Base-by-base conservation (phyloP, 2,329 filamentous ascomycete genomes). In the Didymella pinodella region DNA sequence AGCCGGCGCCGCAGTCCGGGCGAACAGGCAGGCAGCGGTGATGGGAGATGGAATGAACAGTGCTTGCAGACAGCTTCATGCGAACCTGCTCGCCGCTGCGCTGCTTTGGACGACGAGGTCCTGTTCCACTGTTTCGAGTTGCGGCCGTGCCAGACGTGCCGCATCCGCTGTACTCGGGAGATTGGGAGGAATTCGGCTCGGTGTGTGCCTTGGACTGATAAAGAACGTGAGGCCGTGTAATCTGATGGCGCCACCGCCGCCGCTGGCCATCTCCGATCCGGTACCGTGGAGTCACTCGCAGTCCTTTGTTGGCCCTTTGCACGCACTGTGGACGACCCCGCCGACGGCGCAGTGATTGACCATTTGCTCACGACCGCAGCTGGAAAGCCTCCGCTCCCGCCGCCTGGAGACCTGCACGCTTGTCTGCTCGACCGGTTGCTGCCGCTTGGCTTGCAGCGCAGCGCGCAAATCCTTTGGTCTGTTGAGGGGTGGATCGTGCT, bases 401-500 rank as follows among this genome's bases (percentile, higher is more conserved):
- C 41, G 41, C 41, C 41, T 44, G 36, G 18, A 40, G 18, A 41
- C 25, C 12, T 32, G 31, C 31, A 32, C 14, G 31, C 31, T 10
- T 11, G 34, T 41, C 20, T 41, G 25, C 50, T 64, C 57, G 65
- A 67, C 71, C 70, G 67, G 70, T 65, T 64, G 65, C 55, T 68
- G 67, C 67, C 66, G 70, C 67, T 69, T 72, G 69, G 69, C 67
- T 16, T 44, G 41, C 41, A 44, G 53, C 60, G n/a, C 60, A 59
- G 63, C 62, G 59, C 63, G 57, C 63, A 65, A 63, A 68, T 70
- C 70, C 71, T 66, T 72, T 72, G 66, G 70, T 70, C 68, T 74
- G 72, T 74, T 73, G 71, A 67, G 57, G 28, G 66, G 68, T 62
- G 62, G 69, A 65, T 69, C 65, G 59, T 67, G 64, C 65, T 65